phyloP scores from a whole-genome alignment of 345 rosid species.

The Cardamine resedifolia region DNA sequence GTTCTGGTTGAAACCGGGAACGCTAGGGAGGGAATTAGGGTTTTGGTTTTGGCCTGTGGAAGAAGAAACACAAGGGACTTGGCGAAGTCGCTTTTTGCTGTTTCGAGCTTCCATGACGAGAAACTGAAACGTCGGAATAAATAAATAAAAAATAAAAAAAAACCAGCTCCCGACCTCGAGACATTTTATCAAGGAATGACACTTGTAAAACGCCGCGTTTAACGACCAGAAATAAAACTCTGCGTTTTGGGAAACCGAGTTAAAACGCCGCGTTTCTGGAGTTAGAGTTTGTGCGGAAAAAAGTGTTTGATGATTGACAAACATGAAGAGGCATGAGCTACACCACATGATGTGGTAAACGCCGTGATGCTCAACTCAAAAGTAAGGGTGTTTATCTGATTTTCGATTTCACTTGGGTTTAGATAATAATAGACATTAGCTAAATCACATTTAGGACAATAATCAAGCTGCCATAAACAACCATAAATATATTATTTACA shows the following conservation, averaged over 20 bases:
- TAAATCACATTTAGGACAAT: too few species aligned
- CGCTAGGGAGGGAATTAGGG: neutral
- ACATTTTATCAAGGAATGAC: neutral
- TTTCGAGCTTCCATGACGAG: neutral
- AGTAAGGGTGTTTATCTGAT: too few species aligned
- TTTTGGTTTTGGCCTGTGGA: neutral
- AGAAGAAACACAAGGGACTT: neutral
- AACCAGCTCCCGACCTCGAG: neutral
- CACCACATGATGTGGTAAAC: too few species aligned
- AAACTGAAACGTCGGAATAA: neutral
- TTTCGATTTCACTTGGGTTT: too few species aligned
- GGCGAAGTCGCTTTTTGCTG: slow-evolving; percentile 1
- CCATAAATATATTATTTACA: too few species aligned
- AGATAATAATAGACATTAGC: too few species aligned
- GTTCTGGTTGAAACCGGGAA: neutral
- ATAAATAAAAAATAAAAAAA: too few species aligned
- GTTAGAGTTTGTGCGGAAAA: too few species aligned
- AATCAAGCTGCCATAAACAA: too few species aligned
- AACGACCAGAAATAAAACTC: neutral
- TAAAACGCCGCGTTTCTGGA: neutral
- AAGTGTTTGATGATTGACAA: too few species aligned
- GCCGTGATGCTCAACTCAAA: too few species aligned
- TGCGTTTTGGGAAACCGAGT: neutral
- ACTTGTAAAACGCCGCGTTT: neutral
- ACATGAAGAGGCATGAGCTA: too few species aligned